Conservation (phyloP, 768 basidiomycete species). For the Rhodosporidiobolus sp. region DNA sequence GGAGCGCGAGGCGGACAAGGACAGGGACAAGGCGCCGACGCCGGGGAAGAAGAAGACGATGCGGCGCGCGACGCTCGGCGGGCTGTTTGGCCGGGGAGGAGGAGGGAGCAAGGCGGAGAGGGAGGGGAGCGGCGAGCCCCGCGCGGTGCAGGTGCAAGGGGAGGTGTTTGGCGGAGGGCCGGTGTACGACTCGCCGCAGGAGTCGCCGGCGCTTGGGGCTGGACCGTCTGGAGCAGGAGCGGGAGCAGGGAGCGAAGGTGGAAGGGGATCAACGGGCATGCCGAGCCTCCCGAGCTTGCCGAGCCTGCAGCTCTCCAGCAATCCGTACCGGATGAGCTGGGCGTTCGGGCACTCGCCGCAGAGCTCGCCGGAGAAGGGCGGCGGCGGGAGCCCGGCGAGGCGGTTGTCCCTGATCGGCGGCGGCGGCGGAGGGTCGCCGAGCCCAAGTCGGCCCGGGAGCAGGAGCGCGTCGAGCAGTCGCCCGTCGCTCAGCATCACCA, state of each 20-base stretch:
- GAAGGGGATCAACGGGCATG: not conserved
- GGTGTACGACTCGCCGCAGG: conserved; percentile 3
- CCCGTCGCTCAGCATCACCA: conserved; percentile 21
- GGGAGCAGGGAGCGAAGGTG: not conserved
- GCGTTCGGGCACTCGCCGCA: conserved; percentile 18
- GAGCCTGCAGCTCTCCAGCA: conserved; percentile 26
- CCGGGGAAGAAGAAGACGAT: conserved; percentile 11
- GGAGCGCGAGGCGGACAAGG: not conserved
- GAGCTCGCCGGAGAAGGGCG: conserved; percentile 5
- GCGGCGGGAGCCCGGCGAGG: not conserved
- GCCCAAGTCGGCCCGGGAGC: too few relatives aligned
- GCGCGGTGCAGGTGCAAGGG: not conserved
- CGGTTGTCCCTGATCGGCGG: not conserved
- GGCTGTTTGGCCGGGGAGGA: conserved; percentile 8
- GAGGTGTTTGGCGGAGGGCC: not conserved
- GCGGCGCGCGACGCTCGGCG: conserved; percentile 29
- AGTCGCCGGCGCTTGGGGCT: not conserved
- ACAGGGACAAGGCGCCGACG: not conserved
- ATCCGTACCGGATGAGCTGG: conserved; percentile 39
- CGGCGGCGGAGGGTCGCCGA: not conserved
- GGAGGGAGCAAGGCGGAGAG: not conserved
- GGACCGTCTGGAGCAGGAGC: accelerated
- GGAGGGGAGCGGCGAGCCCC: not conserved
- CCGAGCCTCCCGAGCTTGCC: conserved; percentile 23
- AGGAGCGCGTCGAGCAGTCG: not conserved